Base-by-base conservation (phyloP, 1,284 basidiomycete genomes). In the Leccinum variabile region DNA sequence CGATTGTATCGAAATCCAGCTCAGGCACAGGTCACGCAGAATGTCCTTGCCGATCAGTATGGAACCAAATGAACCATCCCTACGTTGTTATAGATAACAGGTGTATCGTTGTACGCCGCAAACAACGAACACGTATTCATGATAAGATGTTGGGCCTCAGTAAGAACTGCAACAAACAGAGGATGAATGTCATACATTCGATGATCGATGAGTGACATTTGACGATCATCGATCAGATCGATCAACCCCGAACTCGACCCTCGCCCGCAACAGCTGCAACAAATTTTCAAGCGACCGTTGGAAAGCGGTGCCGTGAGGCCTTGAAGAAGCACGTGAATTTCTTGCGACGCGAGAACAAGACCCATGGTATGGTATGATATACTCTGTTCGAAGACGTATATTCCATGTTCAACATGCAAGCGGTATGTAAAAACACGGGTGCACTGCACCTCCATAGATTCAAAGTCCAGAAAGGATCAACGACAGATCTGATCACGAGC, bases 1-100 rank as follows among this genome's bases (percentile, higher is more conserved):
- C 2, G 13, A n/a, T 50, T 14, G 2, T 16, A 8, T 41, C 18
- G n/a, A 53, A 61, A 54, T 13, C 11, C 22, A 67, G 66, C 67
- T 11, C 3, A 44, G 0, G 18, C 56, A 3, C 35, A 13, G 3
- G 0, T 67, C 16, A 1, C 10, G 10, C 55, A 57, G 11, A 6
- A 0, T 0, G 3, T 57, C 10, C 7, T 60, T 13, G 32, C 8
- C 13, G 2, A 30, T 0, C n/a, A 58, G 7, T 69, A 66, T 52
- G 1, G 9, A 55, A 59, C 53, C 35, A 16, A 54, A 7, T 65
- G 54, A 56, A 30, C 22, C 41, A 50, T 22, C 5, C 35, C 30
- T 18, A 18, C 55, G 32, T 55, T 37, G 44, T 33, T 41, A 50
- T 50, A 33, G 13, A 33, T 32, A 11, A 50, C 30, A 18, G 39